Evolutionary conservation across 1,284 basidiomycete genomes (phyloP).

Genomic region (Mycosarcoma maydis): DNA sequence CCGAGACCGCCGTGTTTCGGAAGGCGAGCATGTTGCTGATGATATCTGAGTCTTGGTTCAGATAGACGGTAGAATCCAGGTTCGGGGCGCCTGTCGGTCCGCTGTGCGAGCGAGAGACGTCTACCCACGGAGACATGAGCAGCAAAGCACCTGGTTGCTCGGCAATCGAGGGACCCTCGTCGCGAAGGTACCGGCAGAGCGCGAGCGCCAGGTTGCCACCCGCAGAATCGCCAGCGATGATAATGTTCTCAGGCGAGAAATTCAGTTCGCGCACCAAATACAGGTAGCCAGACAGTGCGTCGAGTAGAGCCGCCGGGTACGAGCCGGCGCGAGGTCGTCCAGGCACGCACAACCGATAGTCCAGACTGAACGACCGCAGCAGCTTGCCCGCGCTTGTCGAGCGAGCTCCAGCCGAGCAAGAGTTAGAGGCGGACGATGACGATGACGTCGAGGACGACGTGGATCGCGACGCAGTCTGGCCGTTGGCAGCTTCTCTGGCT

Average conservation of each 20-base stretch:
- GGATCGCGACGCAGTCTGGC: neutral
- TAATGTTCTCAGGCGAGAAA: slow-evolving; percentile 70
- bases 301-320: slow-evolving; percentile 60
- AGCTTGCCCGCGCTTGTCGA: slow-evolving; percentile 27
- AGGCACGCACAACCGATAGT: slow-evolving; percentile 60
- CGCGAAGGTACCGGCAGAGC: slow-evolving; percentile 66
- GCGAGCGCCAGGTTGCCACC: slow-evolving; percentile 77
- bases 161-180: slow-evolving; percentile 46
- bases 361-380: slow-evolving; percentile 57
- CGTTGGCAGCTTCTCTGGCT: slow-evolving; percentile 7
- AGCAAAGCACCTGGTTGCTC: slow-evolving; percentile 46
- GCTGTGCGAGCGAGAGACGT: slow-evolving; percentile 61
- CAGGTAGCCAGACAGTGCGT: slow-evolving; percentile 59
- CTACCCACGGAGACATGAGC: slow-evolving; percentile 63
- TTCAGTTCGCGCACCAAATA: slow-evolving; percentile 55
- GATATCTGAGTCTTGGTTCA: slow-evolving; percentile 58
- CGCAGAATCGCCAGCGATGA: slow-evolving; percentile 76
- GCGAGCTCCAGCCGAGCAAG: too few species aligned
- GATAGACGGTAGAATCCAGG: slow-evolving; percentile 39
- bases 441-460: neutral
- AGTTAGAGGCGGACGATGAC: slow-evolving; percentile 8
- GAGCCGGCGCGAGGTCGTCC: slow-evolving; percentile 46
- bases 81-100: slow-evolving; percentile 59
- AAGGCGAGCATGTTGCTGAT: slow-evolving; percentile 54
- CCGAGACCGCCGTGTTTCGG: slow-evolving; percentile 61